Evolutionary conservation across 495 filamentous ascomycete species (phyloP).

Genomic region (Penicillium subrubescens): DNA sequence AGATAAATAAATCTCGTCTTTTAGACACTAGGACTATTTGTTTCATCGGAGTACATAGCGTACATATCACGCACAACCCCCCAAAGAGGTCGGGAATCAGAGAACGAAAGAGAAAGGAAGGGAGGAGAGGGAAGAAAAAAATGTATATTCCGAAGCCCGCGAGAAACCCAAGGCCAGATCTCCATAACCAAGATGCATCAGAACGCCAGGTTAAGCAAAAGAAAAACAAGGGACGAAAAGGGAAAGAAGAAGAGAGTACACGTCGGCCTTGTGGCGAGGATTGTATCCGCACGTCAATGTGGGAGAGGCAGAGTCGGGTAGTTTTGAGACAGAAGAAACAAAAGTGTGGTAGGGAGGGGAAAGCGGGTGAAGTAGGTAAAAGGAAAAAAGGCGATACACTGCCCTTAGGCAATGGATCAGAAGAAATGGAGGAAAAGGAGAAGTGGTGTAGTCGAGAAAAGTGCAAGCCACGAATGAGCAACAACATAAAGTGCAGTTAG

Average conservation of each 20-base stretch:
- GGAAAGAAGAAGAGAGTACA: slow-evolving; percentile 30
- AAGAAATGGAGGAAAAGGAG: slow-evolving; percentile 5
- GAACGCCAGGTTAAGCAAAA: slow-evolving; percentile 32
- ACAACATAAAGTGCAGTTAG: slow-evolving; percentile 13
- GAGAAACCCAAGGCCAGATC: slow-evolving; percentile 33
- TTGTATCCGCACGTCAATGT: not conserved
- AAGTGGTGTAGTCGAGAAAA: slow-evolving; percentile 12
- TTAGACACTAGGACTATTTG: slow-evolving; percentile 21
- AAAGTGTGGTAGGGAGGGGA: not conserved
- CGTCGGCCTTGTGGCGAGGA: slow-evolving; percentile 9
- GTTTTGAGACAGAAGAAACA: slow-evolving; percentile 17
- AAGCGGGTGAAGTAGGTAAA: not conserved
- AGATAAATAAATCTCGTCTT: not conserved
- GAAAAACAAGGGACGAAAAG: slow-evolving; percentile 25
- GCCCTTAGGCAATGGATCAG: not conserved
- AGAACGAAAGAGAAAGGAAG: not conserved
- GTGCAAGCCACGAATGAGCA: slow-evolving; percentile 13
- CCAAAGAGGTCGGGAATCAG: not conserved
- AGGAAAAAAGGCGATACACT: not conserved
- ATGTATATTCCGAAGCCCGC: slow-evolving; percentile 26
- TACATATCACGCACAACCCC: slow-evolving; percentile 3
- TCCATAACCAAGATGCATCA: slow-evolving; percentile 42
- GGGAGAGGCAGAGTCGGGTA: slow-evolving; percentile 15
- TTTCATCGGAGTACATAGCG: slow-evolving; percentile 1
- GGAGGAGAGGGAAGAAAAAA: slow-evolving; percentile 20